These are phyloP conservation scores for Lasiosphaeria miniovina DNA, from an alignment of 495 filamentous ascomycete genomes.

Conservation along the genomic window DNA sequence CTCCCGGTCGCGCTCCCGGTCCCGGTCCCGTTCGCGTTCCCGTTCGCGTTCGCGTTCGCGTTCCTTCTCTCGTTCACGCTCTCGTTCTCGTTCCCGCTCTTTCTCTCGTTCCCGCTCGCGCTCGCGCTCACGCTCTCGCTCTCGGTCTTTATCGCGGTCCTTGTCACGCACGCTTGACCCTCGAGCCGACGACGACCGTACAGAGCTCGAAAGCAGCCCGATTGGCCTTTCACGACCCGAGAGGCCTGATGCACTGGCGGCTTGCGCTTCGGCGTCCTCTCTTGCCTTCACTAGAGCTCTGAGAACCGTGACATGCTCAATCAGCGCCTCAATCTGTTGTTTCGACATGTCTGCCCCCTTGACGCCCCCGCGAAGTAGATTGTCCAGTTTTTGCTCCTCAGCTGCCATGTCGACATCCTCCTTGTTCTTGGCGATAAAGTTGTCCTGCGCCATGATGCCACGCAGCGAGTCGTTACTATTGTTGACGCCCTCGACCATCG, in stretches of 20 bases:
- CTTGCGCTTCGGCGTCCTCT: constrained; percentile 57
- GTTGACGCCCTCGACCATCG: constrained; percentile 40
- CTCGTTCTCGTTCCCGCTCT: constrained; percentile 23
- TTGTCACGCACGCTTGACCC: constrained; percentile 27
- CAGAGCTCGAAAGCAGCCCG: constrained; percentile 24
- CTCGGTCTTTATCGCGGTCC: constrained; percentile 21
- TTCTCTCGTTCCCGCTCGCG: constrained; percentile 20
- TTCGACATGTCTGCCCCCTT: constrained; percentile 38
- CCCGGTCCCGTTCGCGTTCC: constrained; percentile 31
- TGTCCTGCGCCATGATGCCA: constrained; percentile 42
- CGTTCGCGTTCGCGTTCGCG: constrained; percentile 34
- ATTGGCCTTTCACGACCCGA: constrained; percentile 26
- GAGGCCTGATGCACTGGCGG: constrained; percentile 28
- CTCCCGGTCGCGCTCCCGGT: constrained; percentile 15
- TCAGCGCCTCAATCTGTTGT: constrained; percentile 35
- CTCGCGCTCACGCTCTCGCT: constrained; percentile 17
- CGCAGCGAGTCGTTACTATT: constrained; percentile 38
- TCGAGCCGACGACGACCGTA: constrained; percentile 27
- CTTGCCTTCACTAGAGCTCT: constrained; percentile 50
- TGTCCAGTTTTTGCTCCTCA: constrained; percentile 41
- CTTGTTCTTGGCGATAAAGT: constrained; percentile 41
- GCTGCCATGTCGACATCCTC: constrained; percentile 26
- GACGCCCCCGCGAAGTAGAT: constrained; percentile 40
- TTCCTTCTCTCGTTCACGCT: constrained; percentile 16
- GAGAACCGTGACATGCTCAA: constrained; percentile 46